phyloP scores from a whole-genome alignment of 257 asterid species.

The Nicotiana benthamiana region DNA sequence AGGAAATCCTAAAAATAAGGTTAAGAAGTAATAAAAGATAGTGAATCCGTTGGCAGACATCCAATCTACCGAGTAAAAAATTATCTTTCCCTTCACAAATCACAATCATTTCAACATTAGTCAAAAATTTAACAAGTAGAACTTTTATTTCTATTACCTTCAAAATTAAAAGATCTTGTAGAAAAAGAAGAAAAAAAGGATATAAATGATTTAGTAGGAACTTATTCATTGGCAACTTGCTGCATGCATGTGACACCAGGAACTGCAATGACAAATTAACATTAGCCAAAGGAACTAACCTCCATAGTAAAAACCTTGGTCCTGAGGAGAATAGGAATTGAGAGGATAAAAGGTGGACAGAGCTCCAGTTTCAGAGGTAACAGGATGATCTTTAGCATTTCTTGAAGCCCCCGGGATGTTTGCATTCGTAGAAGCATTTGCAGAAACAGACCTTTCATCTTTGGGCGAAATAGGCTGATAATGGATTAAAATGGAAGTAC shows the following conservation, averaged over 20 bases:
- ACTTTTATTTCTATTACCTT: not conserved
- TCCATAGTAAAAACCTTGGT: constrained; percentile 67
- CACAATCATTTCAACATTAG: not conserved
- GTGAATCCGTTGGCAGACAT: not conserved
- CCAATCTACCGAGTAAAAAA: not conserved
- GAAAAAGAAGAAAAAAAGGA: not conserved
- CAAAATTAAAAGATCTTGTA: not conserved
- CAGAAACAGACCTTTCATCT: constrained; percentile 70
- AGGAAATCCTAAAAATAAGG: not conserved
- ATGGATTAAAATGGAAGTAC: constrained; percentile 27
- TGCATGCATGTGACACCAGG: not conserved
- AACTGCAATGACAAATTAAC: constrained; percentile 2
- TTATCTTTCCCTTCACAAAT: not conserved
- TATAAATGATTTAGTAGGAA: not conserved
- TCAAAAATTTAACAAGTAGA: not conserved
- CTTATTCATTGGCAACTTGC: not conserved
- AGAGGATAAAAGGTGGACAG: constrained; percentile 35
- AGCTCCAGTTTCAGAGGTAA: constrained; percentile 53
- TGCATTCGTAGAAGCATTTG: constrained; percentile 59
- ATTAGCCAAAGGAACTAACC: constrained; percentile 37
- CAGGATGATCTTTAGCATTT: constrained; percentile 54
- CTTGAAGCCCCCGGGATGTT: constrained; percentile 58
- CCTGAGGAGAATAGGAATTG: constrained; percentile 57
- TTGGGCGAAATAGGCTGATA: constrained; percentile 68
- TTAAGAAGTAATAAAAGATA: not conserved